phyloP scores from a whole-genome alignment of 2,329 filamentous ascomycete genomes.

The Fusarium neocosmosporiellum region DNA sequence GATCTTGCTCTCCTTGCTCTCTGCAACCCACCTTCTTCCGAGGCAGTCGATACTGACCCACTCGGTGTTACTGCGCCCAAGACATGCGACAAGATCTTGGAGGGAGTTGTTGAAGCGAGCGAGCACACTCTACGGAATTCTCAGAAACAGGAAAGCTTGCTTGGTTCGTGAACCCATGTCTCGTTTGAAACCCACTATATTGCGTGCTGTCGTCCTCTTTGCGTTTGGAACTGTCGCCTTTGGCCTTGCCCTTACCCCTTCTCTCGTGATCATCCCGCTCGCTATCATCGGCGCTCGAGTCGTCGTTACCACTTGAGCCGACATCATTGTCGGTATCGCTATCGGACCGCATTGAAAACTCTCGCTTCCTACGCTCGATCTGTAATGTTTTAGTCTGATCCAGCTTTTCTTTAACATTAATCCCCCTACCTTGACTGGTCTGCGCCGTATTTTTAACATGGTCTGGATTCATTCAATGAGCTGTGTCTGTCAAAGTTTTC shows the following conservation, averaged over 20 bases:
- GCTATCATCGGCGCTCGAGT: neutral
- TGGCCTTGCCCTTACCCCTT: neutral
- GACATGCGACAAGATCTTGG: neutral
- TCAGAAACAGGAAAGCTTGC: neutral
- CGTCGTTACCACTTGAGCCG: neutral
- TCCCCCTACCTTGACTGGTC: no score
- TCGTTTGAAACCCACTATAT: neutral
- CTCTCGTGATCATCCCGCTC: neutral
- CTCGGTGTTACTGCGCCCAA: neutral
- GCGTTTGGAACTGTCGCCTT: neutral
- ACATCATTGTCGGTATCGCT: neutral
- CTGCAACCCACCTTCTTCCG: neutral
- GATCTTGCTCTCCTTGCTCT: neutral
- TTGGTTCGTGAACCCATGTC: neutral
- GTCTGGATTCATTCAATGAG: neutral
- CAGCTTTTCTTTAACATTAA: no score
- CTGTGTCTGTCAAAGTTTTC: neutral
- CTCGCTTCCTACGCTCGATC: no score
- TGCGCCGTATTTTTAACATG: no score
- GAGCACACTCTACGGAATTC: neutral
- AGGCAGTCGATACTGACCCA: neutral
- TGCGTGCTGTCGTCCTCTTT: neutral
- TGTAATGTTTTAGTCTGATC: no score
- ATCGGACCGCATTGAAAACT: no score
- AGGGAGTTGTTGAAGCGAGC: neutral